Base-by-base conservation (phyloP, 805 yeast species). In the Candida suzukii region DNA sequence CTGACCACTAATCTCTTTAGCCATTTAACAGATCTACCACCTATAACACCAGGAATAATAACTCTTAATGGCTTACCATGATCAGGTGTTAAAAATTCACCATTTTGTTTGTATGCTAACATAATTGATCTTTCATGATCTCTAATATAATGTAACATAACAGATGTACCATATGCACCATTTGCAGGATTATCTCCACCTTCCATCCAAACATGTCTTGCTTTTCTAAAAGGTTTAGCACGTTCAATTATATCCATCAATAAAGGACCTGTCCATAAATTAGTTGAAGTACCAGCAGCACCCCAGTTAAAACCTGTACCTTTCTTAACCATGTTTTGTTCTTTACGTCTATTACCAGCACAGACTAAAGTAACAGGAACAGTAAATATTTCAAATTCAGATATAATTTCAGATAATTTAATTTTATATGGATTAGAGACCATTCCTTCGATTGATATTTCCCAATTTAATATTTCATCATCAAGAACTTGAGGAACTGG, bases 1-100 rank as follows among this genome's bases (percentile, higher is more conserved):
- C 61, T 47, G 18, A 63, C 45, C 14, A 57, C 38, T 12, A 63
- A 43, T 36, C 46, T 49, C 34, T 50, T 56, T 17, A 63, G 44
- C 67, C 67, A 63, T 41, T 63, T 63, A 29, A 63, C 68, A n/a
- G 64, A 57, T 18, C 67, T 48, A 3, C 68, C 68, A 25, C 68
- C 68, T 49, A 63, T 60, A 22, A 61, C 58, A n/a, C 67, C 67
- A 3, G 67, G 67, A 2, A 63, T 54, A 4, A 63, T 50, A 9
- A 57, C 63, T 33, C 68, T 49, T 14, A 63, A 41, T 2, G 68
- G 68, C 22, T 47, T 53, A 2, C 67, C 66, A 41, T 63, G 68
- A 41, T 63, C 68, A 2, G 66, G 67, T 4, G 53, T 39, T n/a
- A 63, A 44, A 22, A 48, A 50, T 17, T 46, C 46, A n/a, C 68